phyloP scores from a whole-genome alignment of 2,329 filamentous ascomycete species.

The Clarireedia sp. region DNA sequence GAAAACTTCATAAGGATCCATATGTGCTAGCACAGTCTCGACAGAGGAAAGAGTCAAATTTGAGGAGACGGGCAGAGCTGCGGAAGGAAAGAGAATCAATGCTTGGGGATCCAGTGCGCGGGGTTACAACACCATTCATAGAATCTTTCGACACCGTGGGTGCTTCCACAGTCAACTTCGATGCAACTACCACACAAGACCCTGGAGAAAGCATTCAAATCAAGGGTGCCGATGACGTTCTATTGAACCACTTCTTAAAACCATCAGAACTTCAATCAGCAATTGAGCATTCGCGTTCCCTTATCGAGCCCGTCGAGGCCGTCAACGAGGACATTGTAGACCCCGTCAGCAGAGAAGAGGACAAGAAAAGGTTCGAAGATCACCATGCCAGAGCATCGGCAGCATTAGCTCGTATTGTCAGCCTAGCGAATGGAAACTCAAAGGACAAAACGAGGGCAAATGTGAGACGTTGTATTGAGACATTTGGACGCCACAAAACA shows the following conservation, averaged over 20 bases:
- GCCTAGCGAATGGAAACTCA: conserved; percentile 66
- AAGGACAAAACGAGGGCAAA: conserved; percentile 77
- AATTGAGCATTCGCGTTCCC: conserved; percentile 56
- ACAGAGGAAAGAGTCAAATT: conserved; percentile 76
- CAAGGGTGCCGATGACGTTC: conserved; percentile 38
- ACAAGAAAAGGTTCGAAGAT: conserved; percentile 38
- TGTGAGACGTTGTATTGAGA: conserved; percentile 73
- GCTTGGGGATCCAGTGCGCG: conserved; percentile 72
- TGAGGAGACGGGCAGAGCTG: conserved; percentile 66
- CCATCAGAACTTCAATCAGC: conserved; percentile 59
- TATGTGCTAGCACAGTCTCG: conserved; percentile 75
- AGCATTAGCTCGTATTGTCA: conserved; percentile 72
- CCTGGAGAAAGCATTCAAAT: conserved; percentile 37
- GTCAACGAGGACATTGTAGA: conserved; percentile 31
- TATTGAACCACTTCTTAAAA: conserved; percentile 72
- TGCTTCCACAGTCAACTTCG: conserved; percentile 15
- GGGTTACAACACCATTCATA: conserved; percentile 72
- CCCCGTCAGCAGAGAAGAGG: conserved; percentile 33
- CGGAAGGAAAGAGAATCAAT: conserved; percentile 53
- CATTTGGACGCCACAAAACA: conserved; percentile 86
- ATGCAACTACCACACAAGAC: conserved; percentile 29
- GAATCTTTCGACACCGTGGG: conserved; percentile 65
- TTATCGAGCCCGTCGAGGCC: conserved; percentile 49
- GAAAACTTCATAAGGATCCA: conserved; percentile 66
- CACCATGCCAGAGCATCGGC: conserved; percentile 61